A percentile compares a stretch with the other conserved stretches of the same genome.
Conservation (phyloP, 2,329 filamentous ascomycete genomes). For the Colletotrichum viniferum region DNA sequence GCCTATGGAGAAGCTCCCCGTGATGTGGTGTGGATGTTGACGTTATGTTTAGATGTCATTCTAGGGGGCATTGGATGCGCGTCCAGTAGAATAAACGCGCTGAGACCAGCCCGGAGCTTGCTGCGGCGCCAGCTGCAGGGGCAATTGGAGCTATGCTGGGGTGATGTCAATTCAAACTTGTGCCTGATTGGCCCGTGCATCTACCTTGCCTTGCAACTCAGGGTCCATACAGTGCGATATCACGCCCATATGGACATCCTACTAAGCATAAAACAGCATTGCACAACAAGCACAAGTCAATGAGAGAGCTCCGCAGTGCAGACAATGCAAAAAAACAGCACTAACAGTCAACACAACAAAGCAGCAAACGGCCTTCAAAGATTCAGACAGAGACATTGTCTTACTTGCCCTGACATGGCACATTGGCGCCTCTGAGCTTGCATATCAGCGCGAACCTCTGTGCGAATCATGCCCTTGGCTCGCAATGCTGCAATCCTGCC, state of each 20-base stretch:
- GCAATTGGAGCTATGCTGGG: neutral
- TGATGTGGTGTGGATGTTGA: neutral
- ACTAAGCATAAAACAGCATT: neutral
- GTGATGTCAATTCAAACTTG: neutral
- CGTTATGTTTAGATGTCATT: constrained; percentile 17
- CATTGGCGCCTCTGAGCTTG: neutral
- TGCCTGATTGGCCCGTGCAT: neutral
- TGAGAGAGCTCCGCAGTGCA: neutral
- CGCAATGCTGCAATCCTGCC: neutral
- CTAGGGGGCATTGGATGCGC: constrained; percentile 1
- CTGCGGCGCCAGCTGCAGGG: neutral
- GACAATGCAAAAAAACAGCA: neutral
- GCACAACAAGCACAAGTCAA: neutral
- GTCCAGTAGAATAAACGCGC: constrained; percentile 20
- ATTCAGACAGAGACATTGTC: neutral
- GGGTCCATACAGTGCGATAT: neutral
- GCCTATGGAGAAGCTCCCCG: constrained; percentile 6
- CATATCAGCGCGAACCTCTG: neutral
- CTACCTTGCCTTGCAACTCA: neutral
- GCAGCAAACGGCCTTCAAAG: neutral
- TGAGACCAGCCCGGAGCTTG: neutral
- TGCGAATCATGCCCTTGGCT: neutral
- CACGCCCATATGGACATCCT: neutral
- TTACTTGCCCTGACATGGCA: neutral
- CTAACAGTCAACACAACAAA: neutral